Evolutionary conservation across 2,329 filamentous ascomycete species (phyloP).

Genomic region (Xylariaceae sp.): DNA sequence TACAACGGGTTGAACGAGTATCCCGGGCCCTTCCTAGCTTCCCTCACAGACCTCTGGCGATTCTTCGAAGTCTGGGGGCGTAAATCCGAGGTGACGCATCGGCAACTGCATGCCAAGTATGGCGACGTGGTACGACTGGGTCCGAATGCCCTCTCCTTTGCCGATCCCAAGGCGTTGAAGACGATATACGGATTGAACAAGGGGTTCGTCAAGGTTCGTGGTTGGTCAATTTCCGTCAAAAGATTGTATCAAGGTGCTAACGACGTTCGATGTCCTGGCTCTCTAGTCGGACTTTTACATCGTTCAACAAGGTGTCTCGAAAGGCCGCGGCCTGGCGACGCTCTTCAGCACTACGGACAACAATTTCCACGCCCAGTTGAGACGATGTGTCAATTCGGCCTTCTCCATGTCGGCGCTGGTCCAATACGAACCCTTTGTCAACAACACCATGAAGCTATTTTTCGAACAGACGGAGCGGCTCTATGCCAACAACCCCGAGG

Average conservation of each 20-base stretch:
- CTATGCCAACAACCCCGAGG: constrained; percentile 39
- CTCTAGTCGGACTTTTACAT: constrained; percentile 71
- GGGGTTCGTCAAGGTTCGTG: constrained; percentile 65
- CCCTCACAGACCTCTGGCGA: constrained; percentile 67
- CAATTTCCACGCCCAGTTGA: constrained; percentile 67
- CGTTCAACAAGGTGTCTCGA: constrained; percentile 67
- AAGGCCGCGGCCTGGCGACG: constrained; percentile 62
- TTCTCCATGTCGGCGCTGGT: constrained; percentile 74
- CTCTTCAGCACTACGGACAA: constrained; percentile 75
- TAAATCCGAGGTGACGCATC: constrained; percentile 62
- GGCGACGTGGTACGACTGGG: constrained; percentile 71
- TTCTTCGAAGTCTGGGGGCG: constrained; percentile 62
- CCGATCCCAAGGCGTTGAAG: constrained; percentile 67
- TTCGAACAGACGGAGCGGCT: constrained; percentile 55
- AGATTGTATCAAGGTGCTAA: constrained; percentile 10
- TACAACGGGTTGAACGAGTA: constrained; percentile 61
- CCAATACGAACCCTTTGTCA: constrained; percentile 75
- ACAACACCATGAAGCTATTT: constrained; percentile 67
- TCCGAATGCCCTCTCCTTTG: constrained; percentile 68
- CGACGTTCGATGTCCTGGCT: background rate
- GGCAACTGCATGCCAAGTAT: constrained; percentile 62
- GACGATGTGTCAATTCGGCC: constrained; percentile 68
- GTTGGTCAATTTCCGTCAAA: background rate
- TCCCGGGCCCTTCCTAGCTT: constrained; percentile 66
- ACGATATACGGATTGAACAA: constrained; percentile 79